Conservation (phyloP, 495 filamentous ascomycete species). For the Aspergillus indologenus region DNA sequence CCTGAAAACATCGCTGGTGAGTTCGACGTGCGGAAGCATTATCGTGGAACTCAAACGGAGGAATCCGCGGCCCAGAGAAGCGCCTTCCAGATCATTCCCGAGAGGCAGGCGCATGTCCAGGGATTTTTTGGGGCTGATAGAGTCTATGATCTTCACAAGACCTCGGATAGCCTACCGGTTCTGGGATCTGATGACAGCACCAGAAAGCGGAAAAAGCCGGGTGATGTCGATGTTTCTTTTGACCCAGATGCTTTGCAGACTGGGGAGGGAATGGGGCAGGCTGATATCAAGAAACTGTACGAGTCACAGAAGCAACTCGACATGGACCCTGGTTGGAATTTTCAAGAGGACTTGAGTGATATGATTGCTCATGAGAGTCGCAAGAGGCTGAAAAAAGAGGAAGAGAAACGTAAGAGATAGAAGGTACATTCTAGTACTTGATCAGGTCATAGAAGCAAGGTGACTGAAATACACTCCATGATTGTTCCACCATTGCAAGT, state of each 20-base stretch:
- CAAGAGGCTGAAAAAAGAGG: conserved; percentile 82
- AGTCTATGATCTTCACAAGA: conserved; percentile 74
- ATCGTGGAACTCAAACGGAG: conserved; percentile 84
- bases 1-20: conserved; percentile 77
- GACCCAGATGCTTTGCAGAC: conserved; percentile 72
- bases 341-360: conserved; percentile 90
- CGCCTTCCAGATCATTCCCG: conserved; percentile 87
- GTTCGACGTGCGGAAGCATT: conserved; percentile 86
- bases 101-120: conserved; percentile 75
- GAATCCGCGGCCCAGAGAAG: conserved; percentile 68
- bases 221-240: conserved; percentile 88
- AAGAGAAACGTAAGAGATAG: conserved; percentile 61
- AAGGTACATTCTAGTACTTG: conserved; percentile 19
- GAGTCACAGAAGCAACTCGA: conserved; percentile 74
- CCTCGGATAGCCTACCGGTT: conserved; percentile 57
- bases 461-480: too few species aligned
- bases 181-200: conserved; percentile 78
- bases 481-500: background rate
- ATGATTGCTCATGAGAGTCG: conserved; percentile 95
- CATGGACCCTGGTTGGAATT: conserved; percentile 66
- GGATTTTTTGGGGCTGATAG: conserved; percentile 96
- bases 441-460: background rate
- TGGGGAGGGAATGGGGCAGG: conserved; percentile 68
- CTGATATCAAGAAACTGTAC: conserved; percentile 66
- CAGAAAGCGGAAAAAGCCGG: conserved; percentile 89